Conservation (phyloP, 768 basidiomycete genomes). For the Royoungia palumana region DNA sequence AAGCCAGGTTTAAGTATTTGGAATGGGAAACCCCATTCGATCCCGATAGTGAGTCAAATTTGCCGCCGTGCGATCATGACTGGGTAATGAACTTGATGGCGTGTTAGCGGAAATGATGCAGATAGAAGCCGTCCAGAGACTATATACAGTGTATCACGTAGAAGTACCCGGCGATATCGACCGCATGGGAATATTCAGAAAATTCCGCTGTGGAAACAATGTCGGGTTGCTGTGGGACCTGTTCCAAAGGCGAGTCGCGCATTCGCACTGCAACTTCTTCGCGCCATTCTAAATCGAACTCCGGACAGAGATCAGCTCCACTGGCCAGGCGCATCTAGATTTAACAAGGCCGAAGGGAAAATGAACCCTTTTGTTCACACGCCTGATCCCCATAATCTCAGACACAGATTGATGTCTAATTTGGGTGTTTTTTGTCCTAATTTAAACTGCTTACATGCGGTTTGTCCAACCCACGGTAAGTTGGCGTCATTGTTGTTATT, state of each 20-base stretch:
- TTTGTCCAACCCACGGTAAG: constrained; percentile 41
- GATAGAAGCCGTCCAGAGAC: constrained; percentile 41
- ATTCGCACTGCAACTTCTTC: background rate
- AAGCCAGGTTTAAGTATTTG: constrained; percentile 24
- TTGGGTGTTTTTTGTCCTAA: constrained; percentile 43
- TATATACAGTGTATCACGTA: constrained; percentile 32
- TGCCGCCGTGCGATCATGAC: background rate
- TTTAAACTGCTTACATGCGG: constrained; percentile 40
- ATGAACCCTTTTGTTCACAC: constrained; percentile 4
- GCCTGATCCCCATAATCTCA: constrained; percentile 28
- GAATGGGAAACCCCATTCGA: constrained; percentile 42
- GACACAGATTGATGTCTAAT: constrained; percentile 30
- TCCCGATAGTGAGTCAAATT: constrained; percentile 46
- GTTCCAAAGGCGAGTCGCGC: constrained; percentile 38
- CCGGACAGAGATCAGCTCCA: constrained; percentile 35
- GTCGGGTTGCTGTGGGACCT: constrained; percentile 42
- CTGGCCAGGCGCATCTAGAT: constrained; percentile 32
- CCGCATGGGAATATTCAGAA: constrained; percentile 24
- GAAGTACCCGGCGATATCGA: constrained; percentile 36
- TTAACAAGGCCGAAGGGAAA: background rate
- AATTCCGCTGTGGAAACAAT: constrained; percentile 21
- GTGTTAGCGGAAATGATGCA: constrained; percentile 47
- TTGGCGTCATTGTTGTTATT: background rate
- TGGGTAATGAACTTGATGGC: background rate
- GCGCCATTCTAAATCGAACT: background rate